Conservation (phyloP, 805 yeast species). For the Kluyveromyces starmeri region DNA sequence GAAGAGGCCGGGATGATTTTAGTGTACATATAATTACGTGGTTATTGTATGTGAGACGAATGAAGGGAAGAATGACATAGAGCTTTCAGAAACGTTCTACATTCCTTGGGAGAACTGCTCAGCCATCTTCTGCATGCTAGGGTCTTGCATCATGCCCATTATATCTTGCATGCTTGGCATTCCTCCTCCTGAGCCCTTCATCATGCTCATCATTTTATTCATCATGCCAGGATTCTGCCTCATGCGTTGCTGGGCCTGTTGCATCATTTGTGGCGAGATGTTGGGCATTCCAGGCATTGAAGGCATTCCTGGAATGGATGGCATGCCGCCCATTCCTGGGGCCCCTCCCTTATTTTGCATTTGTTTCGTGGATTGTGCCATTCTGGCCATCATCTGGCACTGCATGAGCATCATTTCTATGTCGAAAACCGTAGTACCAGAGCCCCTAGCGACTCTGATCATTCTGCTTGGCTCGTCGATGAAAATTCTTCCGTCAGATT, state of each 20-base stretch:
- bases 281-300: conserved; percentile 44
- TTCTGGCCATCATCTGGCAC: conserved; percentile 86
- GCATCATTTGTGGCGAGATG: conserved; percentile 34
- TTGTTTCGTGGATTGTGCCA: conserved; percentile 63
- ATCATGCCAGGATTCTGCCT: conserved; percentile 69
- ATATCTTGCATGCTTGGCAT: conserved; percentile 60
- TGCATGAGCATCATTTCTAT: conserved; percentile 90
- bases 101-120: conserved; percentile 37
- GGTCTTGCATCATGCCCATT: conserved; percentile 51
- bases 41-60: no score
- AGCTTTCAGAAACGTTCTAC: conserved; percentile 6
- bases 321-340: conserved; percentile 35
- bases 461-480: conserved; percentile 76
- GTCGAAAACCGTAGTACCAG: conserved; percentile 86
- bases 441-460: conserved; percentile 85
- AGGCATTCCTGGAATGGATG: conserved; percentile 57
- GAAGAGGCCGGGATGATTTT: no score
- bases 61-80: no score
- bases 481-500: conserved; percentile 78
- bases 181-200: conserved; percentile 56
- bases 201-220: conserved; percentile 63
- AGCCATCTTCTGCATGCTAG: conserved; percentile 40
- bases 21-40: no score
- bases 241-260: conserved; percentile 49
- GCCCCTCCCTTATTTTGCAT: conserved; percentile 26